A percentile compares a stretch with the other conserved stretches of the same genome.
These are phyloP conservation scores for Fusarium gaditjirri DNA, from an alignment of 2,329 filamentous ascomycete species.

Conservation along the genomic window DNA sequence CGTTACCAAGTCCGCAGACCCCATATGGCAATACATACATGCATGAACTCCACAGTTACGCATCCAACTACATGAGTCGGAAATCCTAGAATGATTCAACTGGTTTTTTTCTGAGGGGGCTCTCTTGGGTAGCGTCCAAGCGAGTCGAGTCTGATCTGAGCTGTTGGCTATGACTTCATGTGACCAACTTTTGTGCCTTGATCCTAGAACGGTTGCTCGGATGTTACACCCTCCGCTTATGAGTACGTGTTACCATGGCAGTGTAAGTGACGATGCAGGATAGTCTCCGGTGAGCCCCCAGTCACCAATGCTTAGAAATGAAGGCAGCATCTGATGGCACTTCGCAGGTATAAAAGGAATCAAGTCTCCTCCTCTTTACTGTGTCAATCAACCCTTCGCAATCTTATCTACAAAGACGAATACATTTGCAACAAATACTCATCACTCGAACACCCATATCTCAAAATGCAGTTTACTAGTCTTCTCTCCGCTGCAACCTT, in stretches of 20 bases:
- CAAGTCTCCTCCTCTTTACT: neutral
- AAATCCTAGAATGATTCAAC: rapidly evolving
- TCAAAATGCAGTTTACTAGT: neutral
- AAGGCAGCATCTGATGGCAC: rapidly evolving
- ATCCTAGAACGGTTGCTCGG: neutral
- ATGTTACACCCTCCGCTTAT: neutral
- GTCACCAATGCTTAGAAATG: rapidly evolving
- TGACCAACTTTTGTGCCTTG: neutral
- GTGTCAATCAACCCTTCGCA: neutral
- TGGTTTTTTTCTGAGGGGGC: no score
- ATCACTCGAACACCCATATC: rapidly evolving
- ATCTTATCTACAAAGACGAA: neutral
- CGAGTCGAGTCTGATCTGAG: rapidly evolving
- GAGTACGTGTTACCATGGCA: rapidly evolving
- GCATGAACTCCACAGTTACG: neutral
- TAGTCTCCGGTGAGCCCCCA: rapidly evolving
- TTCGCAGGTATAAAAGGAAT: neutral
- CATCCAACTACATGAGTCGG: rapidly evolving
- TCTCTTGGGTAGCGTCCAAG: rapidly evolving
- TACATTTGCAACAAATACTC: rapidly evolving
- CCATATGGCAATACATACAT: neutral
- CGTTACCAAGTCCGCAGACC: neutral
- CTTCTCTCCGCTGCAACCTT: neutral
- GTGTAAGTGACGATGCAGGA: no score
- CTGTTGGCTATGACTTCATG: no score